These are phyloP conservation scores for Calophaca sinica DNA, from an alignment of 306 rosid genomes.

Conservation along the genomic window DNA sequence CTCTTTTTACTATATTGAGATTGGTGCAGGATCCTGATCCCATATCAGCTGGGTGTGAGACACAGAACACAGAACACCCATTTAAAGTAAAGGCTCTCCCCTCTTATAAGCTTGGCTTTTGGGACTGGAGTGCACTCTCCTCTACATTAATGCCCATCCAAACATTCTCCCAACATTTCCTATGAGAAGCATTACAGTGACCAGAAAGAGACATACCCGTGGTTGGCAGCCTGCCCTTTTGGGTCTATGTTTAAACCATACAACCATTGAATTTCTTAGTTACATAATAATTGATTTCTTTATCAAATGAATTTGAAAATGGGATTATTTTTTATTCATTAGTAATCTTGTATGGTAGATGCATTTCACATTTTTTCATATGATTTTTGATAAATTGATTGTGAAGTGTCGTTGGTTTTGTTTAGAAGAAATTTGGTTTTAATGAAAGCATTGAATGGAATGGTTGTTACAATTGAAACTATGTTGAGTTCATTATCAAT, in stretches of 20 bases:
- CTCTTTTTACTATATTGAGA: too few relatives aligned
- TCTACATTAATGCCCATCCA: background rate
- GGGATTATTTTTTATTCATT: background rate
- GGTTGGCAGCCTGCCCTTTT: background rate
- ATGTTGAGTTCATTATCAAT: conserved; percentile 22
- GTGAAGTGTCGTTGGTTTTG: conserved; percentile 15
- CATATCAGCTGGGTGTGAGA: too few relatives aligned
- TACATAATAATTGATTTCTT: background rate
- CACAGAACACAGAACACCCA: too few relatives aligned
- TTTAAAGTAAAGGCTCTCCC: too few relatives aligned
- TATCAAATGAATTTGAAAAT: too few relatives aligned
- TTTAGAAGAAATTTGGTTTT: conserved; percentile 24
- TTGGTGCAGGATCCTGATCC: too few relatives aligned
- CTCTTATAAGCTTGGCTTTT: too few relatives aligned
- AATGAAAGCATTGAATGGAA: conserved; percentile 24
- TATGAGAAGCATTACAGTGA: too few relatives aligned
- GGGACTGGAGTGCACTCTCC: too few relatives aligned
- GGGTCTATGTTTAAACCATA: background rate
- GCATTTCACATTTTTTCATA: conserved; percentile 4
- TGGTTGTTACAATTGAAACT: conserved; percentile 27
- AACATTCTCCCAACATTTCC: too few relatives aligned
- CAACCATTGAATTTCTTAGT: background rate
- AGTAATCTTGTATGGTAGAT: conserved; percentile 9
- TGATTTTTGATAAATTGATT: conserved; percentile 7
- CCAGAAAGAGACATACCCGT: too few relatives aligned